A percentile compares a stretch with the other conserved stretches of the same genome.
These are phyloP conservation scores for Solanum appendiculatum DNA, from an alignment of 257 asterid species.

Conservation along the genomic window DNA sequence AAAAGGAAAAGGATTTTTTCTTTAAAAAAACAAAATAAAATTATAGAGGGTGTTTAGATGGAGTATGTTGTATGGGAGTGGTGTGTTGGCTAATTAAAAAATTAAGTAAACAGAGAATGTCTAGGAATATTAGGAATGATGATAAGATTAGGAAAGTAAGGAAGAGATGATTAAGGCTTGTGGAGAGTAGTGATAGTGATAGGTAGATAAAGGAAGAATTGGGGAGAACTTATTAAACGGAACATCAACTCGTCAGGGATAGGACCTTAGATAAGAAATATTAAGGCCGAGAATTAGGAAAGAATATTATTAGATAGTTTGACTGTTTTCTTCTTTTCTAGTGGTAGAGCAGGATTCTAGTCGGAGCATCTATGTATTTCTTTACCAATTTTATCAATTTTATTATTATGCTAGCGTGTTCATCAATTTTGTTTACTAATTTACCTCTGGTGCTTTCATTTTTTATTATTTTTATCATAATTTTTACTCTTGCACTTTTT, in stretches of 20 bases:
- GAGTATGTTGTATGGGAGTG: neutral
- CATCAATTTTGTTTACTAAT: no score
- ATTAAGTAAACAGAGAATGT: no score
- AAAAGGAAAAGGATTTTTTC: neutral
- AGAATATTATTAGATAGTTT: neutral
- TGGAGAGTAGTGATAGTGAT: neutral
- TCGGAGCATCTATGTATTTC: neutral
- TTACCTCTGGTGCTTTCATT: no score
- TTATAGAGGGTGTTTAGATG: neutral
- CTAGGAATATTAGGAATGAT: neutral
- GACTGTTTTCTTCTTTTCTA: no score
- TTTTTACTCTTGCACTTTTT: neutral
- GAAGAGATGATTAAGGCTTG: no score
- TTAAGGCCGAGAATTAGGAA: neutral
- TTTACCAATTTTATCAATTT: no score
- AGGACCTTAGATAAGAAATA: no score
- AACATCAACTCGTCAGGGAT: neutral
- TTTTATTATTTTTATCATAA: neutral
- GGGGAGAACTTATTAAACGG: no score
- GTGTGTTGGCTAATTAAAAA: neutral
- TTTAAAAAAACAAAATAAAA: accelerated
- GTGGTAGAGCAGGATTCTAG: neutral
- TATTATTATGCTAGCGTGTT: no score
- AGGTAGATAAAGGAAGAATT: no score
- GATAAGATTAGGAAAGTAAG: neutral